These are phyloP conservation scores for Cercospora sp. DNA, from an alignment of 2,329 filamentous ascomycete species.

Conservation along the genomic window DNA sequence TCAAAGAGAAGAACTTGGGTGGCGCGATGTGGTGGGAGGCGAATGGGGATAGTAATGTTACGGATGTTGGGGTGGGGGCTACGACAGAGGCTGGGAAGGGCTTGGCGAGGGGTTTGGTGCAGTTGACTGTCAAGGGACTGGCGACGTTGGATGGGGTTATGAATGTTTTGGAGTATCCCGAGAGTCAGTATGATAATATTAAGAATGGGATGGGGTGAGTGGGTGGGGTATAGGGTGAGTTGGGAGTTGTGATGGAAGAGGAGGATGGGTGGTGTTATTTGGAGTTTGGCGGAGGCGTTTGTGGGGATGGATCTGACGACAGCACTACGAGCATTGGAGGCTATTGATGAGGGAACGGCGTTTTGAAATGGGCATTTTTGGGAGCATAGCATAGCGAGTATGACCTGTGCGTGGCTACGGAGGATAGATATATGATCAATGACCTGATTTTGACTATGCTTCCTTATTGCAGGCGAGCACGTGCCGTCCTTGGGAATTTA, in stretches of 20 bases:
- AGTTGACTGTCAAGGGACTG: constrained; percentile 41
- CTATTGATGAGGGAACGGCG: not conserved
- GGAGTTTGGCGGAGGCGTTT: not conserved
- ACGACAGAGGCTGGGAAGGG: not conserved
- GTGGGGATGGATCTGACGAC: not conserved
- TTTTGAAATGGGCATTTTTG: not conserved
- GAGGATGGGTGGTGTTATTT: not conserved
- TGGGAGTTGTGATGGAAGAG: not conserved
- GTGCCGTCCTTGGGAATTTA: not conserved
- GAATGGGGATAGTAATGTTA: constrained; percentile 62
- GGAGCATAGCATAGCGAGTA: not conserved
- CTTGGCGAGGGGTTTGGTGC: constrained; percentile 51
- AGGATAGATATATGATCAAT: not conserved
- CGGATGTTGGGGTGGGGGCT: constrained; percentile 47
- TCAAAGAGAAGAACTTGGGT: constrained; percentile 66
- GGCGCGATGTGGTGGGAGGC: constrained; percentile 99
- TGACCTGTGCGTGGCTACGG: not conserved
- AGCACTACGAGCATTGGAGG: not conserved
- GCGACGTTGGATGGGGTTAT: constrained; percentile 47
- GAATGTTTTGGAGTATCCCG: constrained; percentile 55
- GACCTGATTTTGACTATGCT: not conserved
- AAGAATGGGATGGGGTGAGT: constrained; percentile 41
- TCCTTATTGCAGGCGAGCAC: not conserved
- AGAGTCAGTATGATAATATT: constrained; percentile 57
- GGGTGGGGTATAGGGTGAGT: not conserved